Percentiles rank a stretch among this genome's conserved stretches.
These are phyloP conservation scores for Stagonosporopsis vannaccii DNA, from an alignment of 2,329 filamentous ascomycete species.

Conservation along the genomic window DNA sequence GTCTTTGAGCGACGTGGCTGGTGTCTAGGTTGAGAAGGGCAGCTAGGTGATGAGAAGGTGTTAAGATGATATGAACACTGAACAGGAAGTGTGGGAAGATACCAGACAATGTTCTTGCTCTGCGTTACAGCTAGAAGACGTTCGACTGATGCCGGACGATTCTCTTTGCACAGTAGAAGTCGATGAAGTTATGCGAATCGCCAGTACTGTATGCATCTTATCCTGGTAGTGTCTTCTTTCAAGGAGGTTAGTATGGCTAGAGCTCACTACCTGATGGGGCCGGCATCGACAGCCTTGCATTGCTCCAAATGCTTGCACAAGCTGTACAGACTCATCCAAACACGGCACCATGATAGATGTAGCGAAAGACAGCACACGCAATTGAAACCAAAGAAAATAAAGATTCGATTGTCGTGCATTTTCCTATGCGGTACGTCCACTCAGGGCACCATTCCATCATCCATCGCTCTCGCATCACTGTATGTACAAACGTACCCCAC, in stretches of 20 bases:
- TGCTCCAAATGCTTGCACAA: too few species aligned
- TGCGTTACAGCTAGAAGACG: too few species aligned
- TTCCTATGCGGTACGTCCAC: slow-evolving; percentile 11
- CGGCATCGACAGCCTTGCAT: background rate
- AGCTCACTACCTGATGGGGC: background rate
- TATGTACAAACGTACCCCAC: slow-evolving; percentile 26
- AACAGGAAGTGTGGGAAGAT: too few species aligned
- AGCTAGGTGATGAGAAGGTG: too few species aligned
- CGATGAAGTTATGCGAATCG: too few species aligned
- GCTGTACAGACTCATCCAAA: background rate
- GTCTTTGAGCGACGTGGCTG: too few species aligned
- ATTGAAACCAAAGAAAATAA: slow-evolving; percentile 19
- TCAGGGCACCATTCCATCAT: slow-evolving; percentile 5
- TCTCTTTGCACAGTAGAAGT: too few species aligned
- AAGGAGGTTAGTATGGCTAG: background rate
- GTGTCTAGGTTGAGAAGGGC: too few species aligned
- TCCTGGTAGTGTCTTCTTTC: background rate
- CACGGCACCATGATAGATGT: background rate
- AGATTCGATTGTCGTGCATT: slow-evolving; percentile 17
- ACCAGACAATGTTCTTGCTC: too few species aligned
- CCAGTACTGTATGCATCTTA: background rate
- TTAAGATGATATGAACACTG: too few species aligned
- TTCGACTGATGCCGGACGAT: too few species aligned
- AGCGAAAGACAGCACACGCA: background rate
- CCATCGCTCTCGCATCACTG: background rate